These are phyloP conservation scores for Mucuna pruriens DNA, from an alignment of 306 rosid species.

Conservation along the genomic window DNA sequence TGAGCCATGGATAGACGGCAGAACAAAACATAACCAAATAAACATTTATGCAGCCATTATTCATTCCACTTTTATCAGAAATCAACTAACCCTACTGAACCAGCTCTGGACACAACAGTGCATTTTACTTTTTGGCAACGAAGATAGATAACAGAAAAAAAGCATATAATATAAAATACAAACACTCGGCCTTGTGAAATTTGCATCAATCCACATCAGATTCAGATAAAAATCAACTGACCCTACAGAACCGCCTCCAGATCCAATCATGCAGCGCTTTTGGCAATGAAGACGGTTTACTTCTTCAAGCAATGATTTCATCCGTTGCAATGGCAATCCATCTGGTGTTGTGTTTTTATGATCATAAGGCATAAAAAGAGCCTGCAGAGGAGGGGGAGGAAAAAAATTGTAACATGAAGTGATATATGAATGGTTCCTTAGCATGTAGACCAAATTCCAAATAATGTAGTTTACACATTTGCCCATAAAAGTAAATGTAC, in stretches of 20 bases:
- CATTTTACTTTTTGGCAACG: conserved; percentile 47
- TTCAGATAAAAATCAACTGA: conserved; percentile 51
- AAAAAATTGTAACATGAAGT: neutral
- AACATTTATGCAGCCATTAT: neutral
- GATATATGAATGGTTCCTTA: conserved; percentile 8
- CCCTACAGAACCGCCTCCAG: conserved; percentile 99
- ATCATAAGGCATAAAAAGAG: conserved; percentile 97
- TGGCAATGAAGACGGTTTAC: conserved; percentile 81
- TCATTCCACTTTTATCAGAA: conserved; percentile 22
- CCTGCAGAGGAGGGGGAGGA: conserved; percentile 53
- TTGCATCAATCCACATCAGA: conserved; percentile 15
- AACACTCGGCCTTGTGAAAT: conserved; percentile 16
- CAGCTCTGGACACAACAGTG: conserved; percentile 63
- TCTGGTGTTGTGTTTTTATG: conserved; percentile 90
- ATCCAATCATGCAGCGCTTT: conserved; percentile 82
- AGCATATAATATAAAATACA: conserved; percentile 19
- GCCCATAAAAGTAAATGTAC: neutral
- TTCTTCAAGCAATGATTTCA: conserved; percentile 85
- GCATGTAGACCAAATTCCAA: conserved; percentile 4
- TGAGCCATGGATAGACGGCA: conserved; percentile 18
- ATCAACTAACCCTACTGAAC: conserved; percentile 60
- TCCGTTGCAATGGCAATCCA: conserved; percentile 66
- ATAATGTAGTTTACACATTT: conserved; percentile 14
- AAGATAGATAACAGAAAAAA: conserved; percentile 25
- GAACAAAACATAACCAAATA: neutral